Evolutionary conservation across 2,329 filamentous ascomycete species (phyloP).

Genomic region (Penicillium fuscoglaucum): DNA sequence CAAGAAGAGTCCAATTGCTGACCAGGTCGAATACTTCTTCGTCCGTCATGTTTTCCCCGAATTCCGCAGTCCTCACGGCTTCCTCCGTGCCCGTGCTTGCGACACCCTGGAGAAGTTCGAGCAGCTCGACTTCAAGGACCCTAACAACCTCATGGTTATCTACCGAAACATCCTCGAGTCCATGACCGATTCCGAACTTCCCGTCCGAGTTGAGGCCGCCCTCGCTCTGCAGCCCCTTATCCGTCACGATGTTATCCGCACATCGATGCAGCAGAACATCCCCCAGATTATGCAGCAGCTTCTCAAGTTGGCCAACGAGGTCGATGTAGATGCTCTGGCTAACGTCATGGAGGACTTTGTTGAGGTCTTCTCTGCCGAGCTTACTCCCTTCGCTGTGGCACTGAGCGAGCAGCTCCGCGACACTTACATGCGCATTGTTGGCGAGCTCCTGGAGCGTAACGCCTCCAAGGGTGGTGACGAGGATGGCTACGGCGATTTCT

Average conservation of each 20-base stretch:
- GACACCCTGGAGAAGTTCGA: constrained; percentile 98
- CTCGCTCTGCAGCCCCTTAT: constrained; percentile 94
- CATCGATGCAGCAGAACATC: constrained; percentile 96
- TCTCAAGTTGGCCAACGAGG: constrained; percentile 94
- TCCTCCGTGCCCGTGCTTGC: constrained; percentile 89
- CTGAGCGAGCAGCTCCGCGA: constrained; percentile 93
- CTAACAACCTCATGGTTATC: constrained; percentile 91
- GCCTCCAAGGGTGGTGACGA: constrained; percentile 71
- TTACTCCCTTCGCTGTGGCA: constrained; percentile 95
- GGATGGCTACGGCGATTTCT: constrained; percentile 80
- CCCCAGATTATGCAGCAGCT: constrained; percentile 99
- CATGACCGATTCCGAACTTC: constrained; percentile 91
- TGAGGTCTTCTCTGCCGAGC: constrained; percentile 93
- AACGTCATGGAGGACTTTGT: constrained; percentile 99
- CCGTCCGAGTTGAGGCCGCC: constrained; percentile 90
- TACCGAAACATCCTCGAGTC: constrained; percentile 96
- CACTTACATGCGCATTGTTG: constrained; percentile 90
- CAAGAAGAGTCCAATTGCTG: constrained; percentile 97
- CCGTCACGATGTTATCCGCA: constrained; percentile 88
- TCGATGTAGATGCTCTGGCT: constrained; percentile 92
- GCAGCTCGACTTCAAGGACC: constrained; percentile 93
- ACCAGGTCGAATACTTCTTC: constrained; percentile 98
- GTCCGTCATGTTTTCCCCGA: constrained; percentile 98
- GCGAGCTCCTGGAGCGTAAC: constrained; percentile 87
- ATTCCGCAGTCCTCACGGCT: constrained; percentile 88